Evolutionary conservation across 495 filamentous ascomycete species (phyloP), one percentile per base, ranked within the genome.

Genomic region (Neurospora africana): DNA sequence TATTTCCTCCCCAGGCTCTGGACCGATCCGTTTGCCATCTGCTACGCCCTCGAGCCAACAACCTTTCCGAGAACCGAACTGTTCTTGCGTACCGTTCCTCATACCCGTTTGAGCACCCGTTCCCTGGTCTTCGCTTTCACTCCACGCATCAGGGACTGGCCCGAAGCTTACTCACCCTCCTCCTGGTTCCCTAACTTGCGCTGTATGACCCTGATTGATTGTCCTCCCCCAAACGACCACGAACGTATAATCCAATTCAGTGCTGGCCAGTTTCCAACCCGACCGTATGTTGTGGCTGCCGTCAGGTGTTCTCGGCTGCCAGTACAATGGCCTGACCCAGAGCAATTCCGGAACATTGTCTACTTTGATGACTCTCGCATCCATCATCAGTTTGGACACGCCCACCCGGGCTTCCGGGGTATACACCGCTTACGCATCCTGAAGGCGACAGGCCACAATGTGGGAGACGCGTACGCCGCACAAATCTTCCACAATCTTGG

Each of bases 1-100:
- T 76, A 80, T 19, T 85, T 86, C 70, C 83, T 83, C 7, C 82
- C 83, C 7, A 80, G 78, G 10, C 77, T 86, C 23, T 86, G 84
- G 84, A 78, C 79, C 75, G 83, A 85, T 74, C 83, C 13, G 77
- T 75, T 19, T 69, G 76, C 21, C 71, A 76, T 68, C 72, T 68
- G 10, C 78, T 81, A 11, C 71, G 78, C 71, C 53, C 53, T 65
- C 53, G 53, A 15, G 53, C 53, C 15, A 61, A 61, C 11, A 7
- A 13, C 5, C 53, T 33, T 8, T 0, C 53, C 7, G 13, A 61
- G 23, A 30, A 61, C 13, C 23, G 53, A 65, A 2, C 53, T 65
- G 23, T 65, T 65, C 3, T 33, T 17, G 23, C 27, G 23, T 33
- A 19, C 27, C 53, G 53, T 65, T 17, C 53, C 53, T 8, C 1